Conservation (phyloP, 371 early-diverging fungal species). For the Rhizopus delemar region DNA sequence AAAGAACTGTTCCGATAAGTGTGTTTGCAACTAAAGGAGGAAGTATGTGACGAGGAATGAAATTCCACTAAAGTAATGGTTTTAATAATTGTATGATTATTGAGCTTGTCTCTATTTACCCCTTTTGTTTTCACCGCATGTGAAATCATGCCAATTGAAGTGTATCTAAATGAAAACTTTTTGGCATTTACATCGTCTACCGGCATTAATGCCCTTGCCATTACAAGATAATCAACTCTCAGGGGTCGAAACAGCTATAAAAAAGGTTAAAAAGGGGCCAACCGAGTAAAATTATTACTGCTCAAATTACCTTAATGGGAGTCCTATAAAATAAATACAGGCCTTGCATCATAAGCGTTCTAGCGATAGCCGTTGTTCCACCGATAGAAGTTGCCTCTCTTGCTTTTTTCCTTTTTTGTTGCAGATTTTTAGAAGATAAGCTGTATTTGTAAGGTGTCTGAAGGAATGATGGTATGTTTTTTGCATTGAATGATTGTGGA, state of each 20-base stretch:
- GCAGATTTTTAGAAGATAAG: not conserved
- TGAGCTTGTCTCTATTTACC: constrained; percentile 21
- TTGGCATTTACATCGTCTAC: constrained; percentile 38
- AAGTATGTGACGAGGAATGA: constrained; percentile 71
- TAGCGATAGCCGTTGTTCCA: constrained; percentile 60
- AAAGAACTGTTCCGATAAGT: constrained; percentile 69
- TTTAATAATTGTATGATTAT: not conserved
- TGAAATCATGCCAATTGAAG: constrained; percentile 74
- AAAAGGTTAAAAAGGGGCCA: constrained; percentile 3
- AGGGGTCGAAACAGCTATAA: constrained; percentile 73
- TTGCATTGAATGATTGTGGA: not conserved
- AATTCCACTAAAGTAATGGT: constrained; percentile 46
- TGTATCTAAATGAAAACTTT: constrained; percentile 61
- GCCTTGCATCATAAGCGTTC: constrained; percentile 65
- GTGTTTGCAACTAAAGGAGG: constrained; percentile 79
- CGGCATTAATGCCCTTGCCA: constrained; percentile 73
- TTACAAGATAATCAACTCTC: constrained; percentile 77
- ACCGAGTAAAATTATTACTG: not conserved
- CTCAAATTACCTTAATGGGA: constrained; percentile 64
- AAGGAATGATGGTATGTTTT: constrained; percentile 20
- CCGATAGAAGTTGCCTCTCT: constrained; percentile 59
- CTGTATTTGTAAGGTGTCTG: constrained; percentile 17
- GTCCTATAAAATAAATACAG: constrained; percentile 77
- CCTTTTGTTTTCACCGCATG: constrained; percentile 70
- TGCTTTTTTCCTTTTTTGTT: constrained; percentile 41